Conservation (phyloP, 495 filamentous ascomycete genomes). For the Hyphodiscus hymeniophilus region DNA sequence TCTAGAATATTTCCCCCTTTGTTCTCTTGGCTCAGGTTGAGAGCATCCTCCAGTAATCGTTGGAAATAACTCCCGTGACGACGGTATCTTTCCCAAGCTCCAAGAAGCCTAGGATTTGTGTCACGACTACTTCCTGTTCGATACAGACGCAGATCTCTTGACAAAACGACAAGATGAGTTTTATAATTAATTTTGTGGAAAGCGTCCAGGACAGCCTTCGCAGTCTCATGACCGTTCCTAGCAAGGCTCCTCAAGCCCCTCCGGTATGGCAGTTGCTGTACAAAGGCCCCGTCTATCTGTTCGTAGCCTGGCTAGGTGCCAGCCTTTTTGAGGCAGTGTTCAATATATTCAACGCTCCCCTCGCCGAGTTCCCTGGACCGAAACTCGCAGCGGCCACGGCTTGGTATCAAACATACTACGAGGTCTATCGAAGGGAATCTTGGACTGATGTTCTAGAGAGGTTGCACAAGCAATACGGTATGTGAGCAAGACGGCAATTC, state of each 20-base stretch:
- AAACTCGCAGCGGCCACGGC: not conserved
- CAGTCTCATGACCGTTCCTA: not conserved
- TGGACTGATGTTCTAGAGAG: slow-evolving; percentile 1
- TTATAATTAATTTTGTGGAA: not conserved
- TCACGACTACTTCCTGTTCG: not conserved
- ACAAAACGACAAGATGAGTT: not conserved
- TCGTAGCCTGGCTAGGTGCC: not conserved
- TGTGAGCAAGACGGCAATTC: not conserved
- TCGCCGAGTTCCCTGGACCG: slow-evolving; percentile 1
- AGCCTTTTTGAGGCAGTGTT: not conserved
- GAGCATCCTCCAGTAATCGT: too few species aligned
- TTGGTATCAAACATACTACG: slow-evolving; percentile 2
- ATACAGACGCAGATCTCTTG: not conserved
- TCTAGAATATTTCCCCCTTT: too few species aligned
- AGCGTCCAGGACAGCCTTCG: not conserved
- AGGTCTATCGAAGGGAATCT: slow-evolving; percentile 1
- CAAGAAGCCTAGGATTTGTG: not conserved
- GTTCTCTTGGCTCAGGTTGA: too few species aligned
- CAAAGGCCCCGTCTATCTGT: not conserved
- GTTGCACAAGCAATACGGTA: slow-evolving; percentile 7
- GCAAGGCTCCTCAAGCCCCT: not conserved
- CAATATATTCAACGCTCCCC: slow-evolving; percentile 4
- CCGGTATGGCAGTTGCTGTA: not conserved
- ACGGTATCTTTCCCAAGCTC: not conserved
- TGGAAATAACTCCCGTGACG: too few species aligned